Conservation (phyloP, 495 filamentous ascomycete genomes). For the Chaetomidium leptoderma region DNA sequence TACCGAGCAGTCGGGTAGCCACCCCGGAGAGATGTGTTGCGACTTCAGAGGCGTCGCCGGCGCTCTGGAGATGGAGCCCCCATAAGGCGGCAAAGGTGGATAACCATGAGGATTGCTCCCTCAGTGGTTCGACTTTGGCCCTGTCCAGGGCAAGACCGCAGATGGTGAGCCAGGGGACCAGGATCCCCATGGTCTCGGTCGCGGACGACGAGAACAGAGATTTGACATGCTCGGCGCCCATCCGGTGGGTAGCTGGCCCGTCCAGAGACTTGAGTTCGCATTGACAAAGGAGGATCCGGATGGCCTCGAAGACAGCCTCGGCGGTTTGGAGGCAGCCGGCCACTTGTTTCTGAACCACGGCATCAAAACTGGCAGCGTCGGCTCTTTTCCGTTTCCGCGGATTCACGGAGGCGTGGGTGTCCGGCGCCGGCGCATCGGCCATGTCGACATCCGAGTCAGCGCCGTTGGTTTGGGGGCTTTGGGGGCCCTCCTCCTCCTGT, state of each 20-base stretch:
- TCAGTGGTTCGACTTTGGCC: constrained; percentile 11
- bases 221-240: constrained; percentile 47
- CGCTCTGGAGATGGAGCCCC: constrained; percentile 41
- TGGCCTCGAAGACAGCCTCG: constrained; percentile 37
- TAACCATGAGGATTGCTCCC: constrained; percentile 39
- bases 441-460: constrained; percentile 29
- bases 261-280: constrained; percentile 20
- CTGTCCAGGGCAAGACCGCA: constrained; percentile 34
- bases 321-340: constrained; percentile 37
- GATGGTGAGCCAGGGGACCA: constrained; percentile 35
- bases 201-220: constrained; percentile 44
- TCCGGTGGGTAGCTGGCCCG: constrained; percentile 27
- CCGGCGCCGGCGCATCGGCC: constrained; percentile 19
- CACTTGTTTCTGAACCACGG: constrained; percentile 31
- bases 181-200: constrained; percentile 36
- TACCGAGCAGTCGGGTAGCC: constrained; percentile 32
- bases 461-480: constrained; percentile 1
- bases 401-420: constrained; percentile 11
- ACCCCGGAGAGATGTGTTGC: constrained; percentile 35
- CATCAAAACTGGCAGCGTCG: constrained; percentile 24
- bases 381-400: constrained; percentile 39
- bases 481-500: constrained; percentile 7
- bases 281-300: constrained; percentile 34
- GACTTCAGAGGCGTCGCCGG: constrained; percentile 39
- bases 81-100: constrained; percentile 36